Conservation (phyloP, 805 yeast genomes). For the Cyberlindnera suaveolens region DNA sequence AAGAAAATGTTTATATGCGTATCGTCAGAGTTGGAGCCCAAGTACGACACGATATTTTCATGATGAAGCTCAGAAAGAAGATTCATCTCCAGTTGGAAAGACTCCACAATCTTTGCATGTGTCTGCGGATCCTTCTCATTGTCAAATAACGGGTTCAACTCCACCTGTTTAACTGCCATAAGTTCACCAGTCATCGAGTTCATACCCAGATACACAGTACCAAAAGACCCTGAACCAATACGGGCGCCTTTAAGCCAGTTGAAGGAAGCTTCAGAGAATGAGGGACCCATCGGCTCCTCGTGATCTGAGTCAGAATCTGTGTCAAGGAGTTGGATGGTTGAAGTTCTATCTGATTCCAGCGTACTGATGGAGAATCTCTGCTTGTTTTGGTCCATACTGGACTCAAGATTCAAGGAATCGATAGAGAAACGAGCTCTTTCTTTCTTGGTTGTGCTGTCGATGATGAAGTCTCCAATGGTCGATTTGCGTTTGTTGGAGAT, state of each 20-base stretch:
- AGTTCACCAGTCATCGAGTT: conserved; percentile 89
- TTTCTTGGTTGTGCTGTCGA: conserved; percentile 49
- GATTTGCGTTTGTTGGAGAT: conserved; percentile 36
- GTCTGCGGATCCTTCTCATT: conserved; percentile 24
- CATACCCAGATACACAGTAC: conserved; percentile 88
- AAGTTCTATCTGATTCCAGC: conserved; percentile 17
- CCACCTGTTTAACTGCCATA: conserved; percentile 96
- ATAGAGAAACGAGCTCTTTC: conserved; percentile 37
- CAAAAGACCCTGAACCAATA: conserved; percentile 93
- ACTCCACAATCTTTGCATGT: conserved; percentile 61
- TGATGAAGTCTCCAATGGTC: conserved; percentile 60
- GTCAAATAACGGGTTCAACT: conserved; percentile 42
- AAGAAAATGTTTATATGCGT: conserved; percentile 70
- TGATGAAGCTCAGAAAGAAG: conserved; percentile 76
- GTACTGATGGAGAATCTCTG: conserved; percentile 23
- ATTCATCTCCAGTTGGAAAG: conserved; percentile 75
- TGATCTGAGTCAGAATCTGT: conserved; percentile 19
- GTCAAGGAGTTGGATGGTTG: conserved; percentile 23
- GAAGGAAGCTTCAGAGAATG: conserved; percentile 47
- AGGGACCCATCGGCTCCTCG: not conserved
- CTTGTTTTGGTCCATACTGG: conserved; percentile 26
- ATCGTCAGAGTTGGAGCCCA: conserved; percentile 79
- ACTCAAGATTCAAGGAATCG: conserved; percentile 24
- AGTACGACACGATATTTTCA: conserved; percentile 86
- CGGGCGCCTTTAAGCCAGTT: conserved; percentile 91